Base-by-base conservation (phyloP, 768 basidiomycete species). In the Hypsizygus marmoreus region DNA sequence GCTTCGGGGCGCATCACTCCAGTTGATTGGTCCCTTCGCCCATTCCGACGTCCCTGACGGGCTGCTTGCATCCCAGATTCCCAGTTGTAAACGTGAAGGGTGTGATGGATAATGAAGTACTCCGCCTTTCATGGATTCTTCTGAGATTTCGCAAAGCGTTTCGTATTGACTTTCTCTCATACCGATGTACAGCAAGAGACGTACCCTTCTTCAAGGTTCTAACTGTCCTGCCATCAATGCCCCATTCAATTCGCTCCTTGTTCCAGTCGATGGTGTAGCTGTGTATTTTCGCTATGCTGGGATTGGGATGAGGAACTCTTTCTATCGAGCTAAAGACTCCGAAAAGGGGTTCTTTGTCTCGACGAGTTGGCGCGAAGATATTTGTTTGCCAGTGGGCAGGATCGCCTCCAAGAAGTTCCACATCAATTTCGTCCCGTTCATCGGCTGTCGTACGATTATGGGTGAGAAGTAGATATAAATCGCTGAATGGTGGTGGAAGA, bases 51-150 rank as follows among this genome's bases (percentile, higher is more conserved):
- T 76, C 1, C 74, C 73, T 7, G 51, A 53, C 4, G 69, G 69
- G 13, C 55, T 58, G 39, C 72, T 74, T 4, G 71, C 72, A 46
- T 75, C 74, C 73, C 74, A 76, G 45, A 76, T 74, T 2, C 74
- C 74, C 6, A 75, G 55, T 43, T 74, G 72, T 0, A 74, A 38
- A 6, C 72, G 70, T 20, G 62, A 44, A 6, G 63, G 54, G 40
- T 70, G 67, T 2, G 64, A 55, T 7, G 74, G 73, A 49, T 63
- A 75, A 45, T 69, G 72, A 13, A 51, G 33, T 7, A 50, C 52
- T 12, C 69, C 68, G 38, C 71, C 62, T 35, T 62, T 64, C 12
- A 34, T 53, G 29, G 71, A 68, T 12, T 71, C 47, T 17, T 47
- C 70, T 71, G 17, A 45, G 23, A 37, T 17, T 25, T 1, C 30